These are phyloP conservation scores for Diospyros lotus DNA, from an alignment of 148 eudicot genomes.

Conservation along the genomic window DNA sequence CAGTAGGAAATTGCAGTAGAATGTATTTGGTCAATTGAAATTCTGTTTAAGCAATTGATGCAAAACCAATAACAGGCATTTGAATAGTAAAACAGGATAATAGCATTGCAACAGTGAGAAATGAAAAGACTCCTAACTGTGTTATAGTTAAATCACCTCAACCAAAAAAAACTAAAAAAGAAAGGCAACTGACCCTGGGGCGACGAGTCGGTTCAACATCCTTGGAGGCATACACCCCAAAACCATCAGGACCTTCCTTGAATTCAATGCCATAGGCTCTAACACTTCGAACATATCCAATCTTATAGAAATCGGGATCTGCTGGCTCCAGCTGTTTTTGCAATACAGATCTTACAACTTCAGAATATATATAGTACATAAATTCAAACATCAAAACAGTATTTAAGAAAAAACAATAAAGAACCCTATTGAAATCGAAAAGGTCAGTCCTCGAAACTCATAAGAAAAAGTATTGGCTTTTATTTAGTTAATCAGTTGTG, in stretches of 20 bases:
- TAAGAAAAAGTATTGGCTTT: background rate
- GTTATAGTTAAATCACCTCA: background rate
- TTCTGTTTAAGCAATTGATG: background rate
- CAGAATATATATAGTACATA: background rate
- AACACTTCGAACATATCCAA: slow-evolving; percentile 79
- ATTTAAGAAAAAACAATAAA: background rate
- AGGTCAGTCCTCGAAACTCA: background rate
- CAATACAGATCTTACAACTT: background rate
- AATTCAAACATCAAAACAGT: background rate
- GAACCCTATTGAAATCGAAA: background rate
- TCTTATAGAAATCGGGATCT: slow-evolving; percentile 92
- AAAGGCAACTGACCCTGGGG: slow-evolving; percentile 51
- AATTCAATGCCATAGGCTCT: slow-evolving; percentile 97
- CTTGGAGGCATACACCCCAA: slow-evolving; percentile 92
- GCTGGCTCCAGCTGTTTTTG: slow-evolving; percentile 61
- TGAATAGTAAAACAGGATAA: background rate
- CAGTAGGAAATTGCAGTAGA: background rate
- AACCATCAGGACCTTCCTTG: slow-evolving; percentile 94
- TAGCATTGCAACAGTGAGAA: background rate
- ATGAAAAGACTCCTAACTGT: background rate
- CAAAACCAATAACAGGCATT: background rate
- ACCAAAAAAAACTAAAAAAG: background rate
- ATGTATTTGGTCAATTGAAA: background rate
- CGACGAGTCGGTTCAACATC: slow-evolving; percentile 90
- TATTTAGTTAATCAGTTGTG: no score